Evolutionary conservation across 805 yeast genomes (phyloP).

Genomic region (Starmerella etchellsii): DNA sequence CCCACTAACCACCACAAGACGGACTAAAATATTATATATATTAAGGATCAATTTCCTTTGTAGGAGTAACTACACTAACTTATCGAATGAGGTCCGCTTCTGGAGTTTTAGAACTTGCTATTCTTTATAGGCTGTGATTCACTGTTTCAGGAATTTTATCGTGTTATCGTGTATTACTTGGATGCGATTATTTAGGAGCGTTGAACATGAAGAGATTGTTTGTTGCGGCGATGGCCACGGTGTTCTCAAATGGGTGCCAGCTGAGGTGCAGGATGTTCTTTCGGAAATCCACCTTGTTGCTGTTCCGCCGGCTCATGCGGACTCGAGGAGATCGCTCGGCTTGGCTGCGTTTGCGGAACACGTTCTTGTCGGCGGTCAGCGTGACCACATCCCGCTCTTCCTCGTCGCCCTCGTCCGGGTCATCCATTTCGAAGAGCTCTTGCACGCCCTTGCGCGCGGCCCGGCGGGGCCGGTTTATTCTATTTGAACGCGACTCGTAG

Average conservation of each 20-base stretch:
- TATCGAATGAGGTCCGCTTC: no score
- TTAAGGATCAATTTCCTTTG: no score
- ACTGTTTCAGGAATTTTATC: no score
- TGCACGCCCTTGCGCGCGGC: slow-evolving; percentile 1
- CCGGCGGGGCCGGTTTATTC: slow-evolving; percentile 2
- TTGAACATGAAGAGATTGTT: slow-evolving; percentile 48
- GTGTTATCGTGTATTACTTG: background rate
- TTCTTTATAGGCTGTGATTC: no score
- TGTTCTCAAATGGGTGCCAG: slow-evolving; percentile 96
- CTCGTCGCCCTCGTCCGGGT: slow-evolving; percentile 23
- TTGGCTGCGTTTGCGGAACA: slow-evolving; percentile 59
- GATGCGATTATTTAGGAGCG: slow-evolving; percentile 10
- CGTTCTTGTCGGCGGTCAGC: slow-evolving; percentile 94
- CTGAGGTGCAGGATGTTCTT: slow-evolving; percentile 88
- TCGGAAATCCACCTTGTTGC: slow-evolving; percentile 79
- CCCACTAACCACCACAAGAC: slow-evolving; percentile 68
- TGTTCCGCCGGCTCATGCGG: slow-evolving; percentile 44
- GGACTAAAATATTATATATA: no score
- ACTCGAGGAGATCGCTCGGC: slow-evolving; percentile 22
- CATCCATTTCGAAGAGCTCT: slow-evolving; percentile 9
- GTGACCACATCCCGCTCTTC: slow-evolving; percentile 49
- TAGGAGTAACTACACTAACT: no score
- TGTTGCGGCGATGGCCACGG: slow-evolving; percentile 96
- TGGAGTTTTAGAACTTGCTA: no score
- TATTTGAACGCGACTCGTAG: background rate